These are phyloP conservation scores for Symbiodinium pilosum DNA, from an alignment of 73 alveolate species.

Conservation along the genomic window DNA sequence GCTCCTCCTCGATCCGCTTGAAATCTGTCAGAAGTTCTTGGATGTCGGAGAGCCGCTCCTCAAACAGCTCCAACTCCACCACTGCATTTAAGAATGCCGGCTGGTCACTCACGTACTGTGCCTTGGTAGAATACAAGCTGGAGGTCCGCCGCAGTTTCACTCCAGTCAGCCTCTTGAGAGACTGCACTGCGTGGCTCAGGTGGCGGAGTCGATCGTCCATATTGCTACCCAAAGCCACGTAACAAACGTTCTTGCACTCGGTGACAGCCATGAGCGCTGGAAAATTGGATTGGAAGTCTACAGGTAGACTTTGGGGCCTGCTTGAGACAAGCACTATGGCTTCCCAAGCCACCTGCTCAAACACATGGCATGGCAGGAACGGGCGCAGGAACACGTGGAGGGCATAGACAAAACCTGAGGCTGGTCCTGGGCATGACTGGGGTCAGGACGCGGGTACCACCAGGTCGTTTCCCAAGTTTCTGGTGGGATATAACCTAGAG, in stretches of 20 bases:
- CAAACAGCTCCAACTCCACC: neutral
- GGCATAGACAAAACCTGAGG: too few relatives aligned
- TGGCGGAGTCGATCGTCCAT: slow-evolving; percentile 71
- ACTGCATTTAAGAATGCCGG: slow-evolving; percentile 81
- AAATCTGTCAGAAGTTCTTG: slow-evolving; percentile 22
- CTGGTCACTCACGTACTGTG: slow-evolving; percentile 81
- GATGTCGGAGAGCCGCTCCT: slow-evolving; percentile 14
- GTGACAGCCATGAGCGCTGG: neutral
- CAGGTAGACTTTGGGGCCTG: too few relatives aligned
- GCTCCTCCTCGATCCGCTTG: slow-evolving; percentile 46
- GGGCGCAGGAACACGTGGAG: too few relatives aligned
- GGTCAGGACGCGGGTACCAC: neutral
- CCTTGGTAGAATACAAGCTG: slow-evolving; percentile 67
- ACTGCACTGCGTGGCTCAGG: slow-evolving; percentile 39
- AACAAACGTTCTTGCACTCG: neutral
- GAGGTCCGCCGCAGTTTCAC: slow-evolving; percentile 38
- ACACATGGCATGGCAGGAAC: too few relatives aligned
- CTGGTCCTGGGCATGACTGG: too few relatives aligned
- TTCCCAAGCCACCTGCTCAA: too few relatives aligned
- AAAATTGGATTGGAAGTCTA: too few relatives aligned
- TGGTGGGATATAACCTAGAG: neutral
- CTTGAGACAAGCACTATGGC: too few relatives aligned
- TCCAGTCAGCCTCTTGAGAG: neutral
- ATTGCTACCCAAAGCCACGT: slow-evolving; percentile 82
- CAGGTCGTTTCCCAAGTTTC: neutral